Evolutionary conservation across 352 stramenopile genomes (phyloP), one percentile per base, ranked within the genome.

Genomic region (Globisporangium carolinianum): DNA sequence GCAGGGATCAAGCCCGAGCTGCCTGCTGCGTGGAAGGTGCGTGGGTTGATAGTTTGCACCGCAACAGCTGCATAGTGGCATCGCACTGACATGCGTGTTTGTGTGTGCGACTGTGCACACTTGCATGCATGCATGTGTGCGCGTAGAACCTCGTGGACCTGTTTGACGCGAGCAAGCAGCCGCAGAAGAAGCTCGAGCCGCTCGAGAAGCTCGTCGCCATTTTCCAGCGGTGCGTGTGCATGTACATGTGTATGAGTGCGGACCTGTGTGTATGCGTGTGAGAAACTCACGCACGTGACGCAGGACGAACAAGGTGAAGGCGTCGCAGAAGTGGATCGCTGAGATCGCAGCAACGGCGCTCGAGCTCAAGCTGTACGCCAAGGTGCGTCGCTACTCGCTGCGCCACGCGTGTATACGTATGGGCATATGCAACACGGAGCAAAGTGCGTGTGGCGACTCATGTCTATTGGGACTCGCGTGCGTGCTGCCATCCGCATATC

Each of bases 1-100:
- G 74, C 77, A 0, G 78, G 75, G 11, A 68, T 95, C 18, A 89
- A 91, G 51, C 79, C 83, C 0, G 82, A 90, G 8, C 60, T 89
- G 32, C 83, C 86, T 4, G 71, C 75, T n/a, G 70, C 79, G 0
- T 94, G 86, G 83, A 95, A 94, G 80, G 85, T 93, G 32, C 15
- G 52, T 10, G 17, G n/a, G 14, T 35, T 18, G 17, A 12, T 7
- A 35, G n/a, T 17, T 10, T 24, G 45, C 45, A 17, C 6, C n/a
- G 49, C 47, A 9, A 51, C 48, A 41, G 18, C 12, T 38, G 43
- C 35, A n/a, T 17, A n/a, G 8, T 38, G n/a, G 39, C 39, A 43
- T 8, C 4, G 11, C 39, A 38, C 11, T n/a, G 24, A 45, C 50
- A 6, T 15, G n/a, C 38, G 15, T 55, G 12, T 42, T 12, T 45